Percentiles rank a stretch among this genome's conserved stretches.
These are phyloP conservation scores for Suillus subalutaceus DNA, from an alignment of 768 basidiomycete genomes.

Conservation along the genomic window DNA sequence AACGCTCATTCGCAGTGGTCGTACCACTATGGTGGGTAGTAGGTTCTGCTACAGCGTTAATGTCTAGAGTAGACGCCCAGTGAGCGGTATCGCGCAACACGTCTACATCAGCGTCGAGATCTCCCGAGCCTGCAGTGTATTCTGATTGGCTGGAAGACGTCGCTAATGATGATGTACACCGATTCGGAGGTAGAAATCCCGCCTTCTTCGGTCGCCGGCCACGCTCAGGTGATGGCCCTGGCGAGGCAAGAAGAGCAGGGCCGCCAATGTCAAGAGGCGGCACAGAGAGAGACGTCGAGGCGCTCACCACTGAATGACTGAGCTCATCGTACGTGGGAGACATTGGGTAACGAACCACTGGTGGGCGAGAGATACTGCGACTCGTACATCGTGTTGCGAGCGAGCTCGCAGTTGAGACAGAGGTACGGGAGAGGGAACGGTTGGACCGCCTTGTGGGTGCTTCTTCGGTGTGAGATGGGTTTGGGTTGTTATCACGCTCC, in stretches of 20 bases:
- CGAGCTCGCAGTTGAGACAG: conserved; percentile 42
- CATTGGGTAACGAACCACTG: conserved; percentile 25
- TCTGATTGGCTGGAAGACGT: conserved; percentile 30
- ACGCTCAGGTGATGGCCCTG: conserved; percentile 28
- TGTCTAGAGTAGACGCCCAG: conserved; percentile 25
- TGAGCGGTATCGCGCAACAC: conserved; percentile 29
- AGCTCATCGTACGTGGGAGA: conserved; percentile 30
- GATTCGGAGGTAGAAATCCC: conserved; percentile 14
- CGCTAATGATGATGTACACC: conserved; percentile 25
- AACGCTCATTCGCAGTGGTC: conserved; percentile 21
- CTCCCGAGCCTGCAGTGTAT: conserved; percentile 23
- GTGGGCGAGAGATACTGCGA: conserved; percentile 45
- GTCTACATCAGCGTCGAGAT: conserved; percentile 25
- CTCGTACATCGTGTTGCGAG: conserved; percentile 41
- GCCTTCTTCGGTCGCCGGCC: conserved; percentile 30
- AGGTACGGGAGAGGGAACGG: conserved; percentile 55
- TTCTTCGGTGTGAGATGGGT: conserved; percentile 34
- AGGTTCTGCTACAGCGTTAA: conserved; percentile 27
- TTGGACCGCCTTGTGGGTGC: conserved; percentile 40
- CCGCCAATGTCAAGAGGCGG: conserved; percentile 32
- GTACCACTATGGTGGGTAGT: conserved; percentile 17
- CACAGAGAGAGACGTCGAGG: conserved; percentile 22
- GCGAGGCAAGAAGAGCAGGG: conserved; percentile 21
- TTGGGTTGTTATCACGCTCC: conserved; percentile 20
- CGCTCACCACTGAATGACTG: conserved; percentile 23